Conservation (phyloP, 2,329 filamentous ascomycete genomes). For the Colletotrichum coccodes region DNA sequence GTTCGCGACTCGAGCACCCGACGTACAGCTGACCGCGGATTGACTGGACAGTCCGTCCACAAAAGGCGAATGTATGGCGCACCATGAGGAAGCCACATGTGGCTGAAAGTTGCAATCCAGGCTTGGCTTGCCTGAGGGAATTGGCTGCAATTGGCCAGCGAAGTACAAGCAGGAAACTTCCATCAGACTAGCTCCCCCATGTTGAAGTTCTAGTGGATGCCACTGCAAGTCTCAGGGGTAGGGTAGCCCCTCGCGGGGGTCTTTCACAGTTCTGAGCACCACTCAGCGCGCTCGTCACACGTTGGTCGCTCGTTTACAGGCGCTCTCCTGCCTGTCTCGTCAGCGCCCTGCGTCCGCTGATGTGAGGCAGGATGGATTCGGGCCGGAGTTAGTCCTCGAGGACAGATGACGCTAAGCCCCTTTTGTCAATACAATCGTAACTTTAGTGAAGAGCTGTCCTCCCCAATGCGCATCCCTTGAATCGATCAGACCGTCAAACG, state of each 20-base stretch:
- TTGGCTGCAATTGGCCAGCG: neutral
- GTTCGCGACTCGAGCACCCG: conserved; percentile 1
- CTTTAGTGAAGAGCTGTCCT: conserved; percentile 31
- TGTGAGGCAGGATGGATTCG: conserved; percentile 4
- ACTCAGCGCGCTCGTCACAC: conserved; percentile 2
- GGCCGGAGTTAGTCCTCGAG: conserved; percentile 30
- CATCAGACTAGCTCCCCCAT: conserved; percentile 17
- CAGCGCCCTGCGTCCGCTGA: conserved; percentile 17
- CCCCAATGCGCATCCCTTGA: conserved; percentile 31
- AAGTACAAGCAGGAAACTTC: neutral
- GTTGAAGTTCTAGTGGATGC: neutral
- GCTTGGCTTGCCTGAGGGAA: neutral
- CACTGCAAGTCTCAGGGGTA: conserved; percentile 26
- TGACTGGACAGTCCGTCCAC: conserved; percentile 3
- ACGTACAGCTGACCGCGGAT: conserved; percentile 1
- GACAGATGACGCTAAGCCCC: conserved; percentile 26
- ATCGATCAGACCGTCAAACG: conserved; percentile 17
- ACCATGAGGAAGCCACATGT: neutral
- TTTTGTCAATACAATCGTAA: conserved; percentile 23
- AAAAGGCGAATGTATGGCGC: conserved; percentile 1
- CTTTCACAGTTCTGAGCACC: conserved; percentile 7
- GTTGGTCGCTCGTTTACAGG: conserved; percentile 20
- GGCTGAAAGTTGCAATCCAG: neutral
- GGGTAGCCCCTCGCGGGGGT: neutral
- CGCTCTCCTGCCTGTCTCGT: conserved; percentile 14